These are phyloP conservation scores for Mortierella sp. DNA, from an alignment of 371 early-diverging fungal genomes.

Conservation along the genomic window DNA sequence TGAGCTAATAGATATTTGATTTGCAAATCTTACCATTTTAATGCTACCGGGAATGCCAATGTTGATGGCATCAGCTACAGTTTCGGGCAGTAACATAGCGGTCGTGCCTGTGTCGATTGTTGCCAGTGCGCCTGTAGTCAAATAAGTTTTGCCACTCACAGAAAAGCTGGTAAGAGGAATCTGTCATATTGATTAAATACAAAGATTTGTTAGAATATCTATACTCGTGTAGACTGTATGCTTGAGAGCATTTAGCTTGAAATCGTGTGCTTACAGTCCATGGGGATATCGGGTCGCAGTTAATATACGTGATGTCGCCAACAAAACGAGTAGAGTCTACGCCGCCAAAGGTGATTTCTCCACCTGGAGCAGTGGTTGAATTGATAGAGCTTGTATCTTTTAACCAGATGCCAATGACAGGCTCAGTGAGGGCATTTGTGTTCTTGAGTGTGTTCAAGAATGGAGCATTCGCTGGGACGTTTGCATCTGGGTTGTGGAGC, in stretches of 20 bases:
- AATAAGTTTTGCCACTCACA: conserved; percentile 15
- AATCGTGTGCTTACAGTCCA: conserved; percentile 36
- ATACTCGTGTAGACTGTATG: background rate
- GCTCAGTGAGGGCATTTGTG: conserved; percentile 14
- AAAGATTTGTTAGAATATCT: background rate
- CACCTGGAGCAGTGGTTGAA: conserved; percentile 36
- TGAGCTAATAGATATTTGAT: background rate
- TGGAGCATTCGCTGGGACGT: conserved; percentile 10
- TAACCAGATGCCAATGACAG: conserved; percentile 36
- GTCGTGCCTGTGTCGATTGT: conserved; percentile 52
- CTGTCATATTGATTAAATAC: conserved; percentile 1
- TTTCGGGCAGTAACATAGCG: conserved; percentile 36
- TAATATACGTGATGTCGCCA: conserved; percentile 62
- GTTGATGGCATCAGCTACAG: conserved; percentile 36
- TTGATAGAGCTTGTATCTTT: background rate
- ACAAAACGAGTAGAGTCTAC: conserved; percentile 64
- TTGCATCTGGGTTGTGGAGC: background rate
- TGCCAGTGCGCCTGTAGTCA: conserved; percentile 1
- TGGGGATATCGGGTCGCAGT: conserved; percentile 26
- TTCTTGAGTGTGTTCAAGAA: conserved; percentile 38
- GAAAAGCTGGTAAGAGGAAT: conserved; percentile 23
- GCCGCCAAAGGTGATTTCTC: conserved; percentile 76
- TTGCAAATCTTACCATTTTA: conserved; percentile 11
- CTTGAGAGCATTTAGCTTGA: too few species aligned
- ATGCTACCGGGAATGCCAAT: conserved; percentile 32